Conservation (phyloP, 1,284 basidiomycete genomes). For the Cutaneotrichosporon cutaneum region DNA sequence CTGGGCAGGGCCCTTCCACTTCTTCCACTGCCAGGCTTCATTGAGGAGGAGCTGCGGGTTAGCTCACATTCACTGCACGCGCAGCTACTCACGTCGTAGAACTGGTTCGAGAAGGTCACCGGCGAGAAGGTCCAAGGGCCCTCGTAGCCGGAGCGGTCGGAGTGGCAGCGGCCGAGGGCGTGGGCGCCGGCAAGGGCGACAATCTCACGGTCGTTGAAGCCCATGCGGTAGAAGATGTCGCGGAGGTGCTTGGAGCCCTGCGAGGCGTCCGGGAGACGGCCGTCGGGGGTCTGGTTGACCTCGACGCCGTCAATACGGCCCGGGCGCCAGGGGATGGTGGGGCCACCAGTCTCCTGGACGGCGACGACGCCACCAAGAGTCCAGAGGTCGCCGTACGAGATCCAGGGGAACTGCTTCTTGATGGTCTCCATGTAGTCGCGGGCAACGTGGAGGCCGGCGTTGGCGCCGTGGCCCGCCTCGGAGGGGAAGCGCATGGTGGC, state of each 20-base stretch:
- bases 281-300: conserved; percentile 79
- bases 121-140: conserved; percentile 62
- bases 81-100: conserved; percentile 60
- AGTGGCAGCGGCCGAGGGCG: conserved; percentile 91
- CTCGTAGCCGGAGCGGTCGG: conserved; percentile 75
- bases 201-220: conserved; percentile 95
- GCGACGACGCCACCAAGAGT: conserved; percentile 71
- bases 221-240: conserved; percentile 89
- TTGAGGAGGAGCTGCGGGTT: conserved; percentile 62
- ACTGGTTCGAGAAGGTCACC: conserved; percentile 75
- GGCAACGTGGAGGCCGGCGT: conserved; percentile 79
- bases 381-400: conserved; percentile 92
- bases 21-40: conserved; percentile 65
- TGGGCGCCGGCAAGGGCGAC: conserved; percentile 93
- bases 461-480: conserved; percentile 81
- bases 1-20: conserved; percentile 54
- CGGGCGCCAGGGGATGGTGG: conserved; percentile 79
- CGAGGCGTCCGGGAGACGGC: conserved; percentile 86
- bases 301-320: conserved; percentile 81
- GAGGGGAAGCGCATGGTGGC: conserved; percentile 93
- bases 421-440: conserved; percentile 81
- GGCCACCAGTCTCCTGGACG: conserved; percentile 65
- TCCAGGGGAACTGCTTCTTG: conserved; percentile 80
- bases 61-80: background rate
- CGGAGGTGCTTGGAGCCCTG: conserved; percentile 84